Percentiles rank a stretch among this genome's conserved stretches.
Conservation (phyloP, 2,329 filamentous ascomycete genomes). For the Exophiala spinifera region DNA sequence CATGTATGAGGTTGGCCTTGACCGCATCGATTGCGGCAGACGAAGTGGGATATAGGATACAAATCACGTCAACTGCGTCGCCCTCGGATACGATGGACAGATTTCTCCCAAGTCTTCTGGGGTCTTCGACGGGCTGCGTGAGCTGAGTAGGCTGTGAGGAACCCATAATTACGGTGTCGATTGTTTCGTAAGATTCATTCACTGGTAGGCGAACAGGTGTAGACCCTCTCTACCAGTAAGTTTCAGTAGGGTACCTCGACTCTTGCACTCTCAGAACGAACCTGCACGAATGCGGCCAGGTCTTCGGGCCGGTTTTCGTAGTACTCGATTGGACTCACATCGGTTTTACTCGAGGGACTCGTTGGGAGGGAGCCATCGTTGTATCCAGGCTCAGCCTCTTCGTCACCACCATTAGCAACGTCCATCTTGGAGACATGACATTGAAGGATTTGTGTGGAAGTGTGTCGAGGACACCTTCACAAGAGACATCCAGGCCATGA, state of each 20-base stretch:
- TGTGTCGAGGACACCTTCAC: not conserved
- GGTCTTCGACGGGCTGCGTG: constrained; percentile 78
- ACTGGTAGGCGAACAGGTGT: not conserved
- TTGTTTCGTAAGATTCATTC: not conserved
- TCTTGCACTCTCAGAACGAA: not conserved
- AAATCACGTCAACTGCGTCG: constrained; percentile 84
- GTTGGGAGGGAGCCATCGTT: constrained; percentile 3
- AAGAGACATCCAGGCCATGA: not conserved
- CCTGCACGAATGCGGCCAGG: constrained; percentile 7
- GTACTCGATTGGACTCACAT: constrained; percentile 8
- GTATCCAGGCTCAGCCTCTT: not conserved
- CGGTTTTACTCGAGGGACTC: not conserved
- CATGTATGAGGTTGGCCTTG: constrained; percentile 49
- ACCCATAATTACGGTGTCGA: constrained; percentile 28
- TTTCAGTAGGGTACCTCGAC: too few relatives aligned
- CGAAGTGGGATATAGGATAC: constrained; percentile 78
- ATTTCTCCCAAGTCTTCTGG: constrained; percentile 72
- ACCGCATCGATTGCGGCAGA: constrained; percentile 69
- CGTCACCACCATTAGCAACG: constrained; percentile 6
- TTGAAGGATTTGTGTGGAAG: not conserved
- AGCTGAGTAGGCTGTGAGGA: constrained; percentile 50
- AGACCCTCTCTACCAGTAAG: too few relatives aligned
- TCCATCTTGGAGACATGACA: constrained; percentile 4
- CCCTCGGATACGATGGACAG: constrained; percentile 78
- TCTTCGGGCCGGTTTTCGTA: constrained; percentile 10